Base-by-base conservation (phyloP, 805 yeast genomes). In the Brettanomyces custersianus region DNA sequence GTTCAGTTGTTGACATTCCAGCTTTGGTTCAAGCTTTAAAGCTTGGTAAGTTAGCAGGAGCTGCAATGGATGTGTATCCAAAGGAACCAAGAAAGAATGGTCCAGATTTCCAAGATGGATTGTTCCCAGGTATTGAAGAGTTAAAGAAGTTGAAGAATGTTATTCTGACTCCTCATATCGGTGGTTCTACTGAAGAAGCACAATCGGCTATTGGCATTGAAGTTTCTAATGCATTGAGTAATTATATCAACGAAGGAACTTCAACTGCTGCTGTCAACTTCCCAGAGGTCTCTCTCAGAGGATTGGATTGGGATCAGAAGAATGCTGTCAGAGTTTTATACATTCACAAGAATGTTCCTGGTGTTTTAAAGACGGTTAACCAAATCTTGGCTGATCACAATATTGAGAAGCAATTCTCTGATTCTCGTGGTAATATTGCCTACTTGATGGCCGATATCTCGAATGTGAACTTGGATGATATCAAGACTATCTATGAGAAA, bases 121-220 rank as follows among this genome's bases (percentile, higher is more conserved):
- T 92, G 57, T 90, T 90, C 65, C 49, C 66, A 29, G 92, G 95
- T 88, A 73, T 83, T 43, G 68, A 84, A 23, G 96, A 88, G 57
- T 72, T 92, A 50, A 72, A 77, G 48, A 66, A 82, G 9, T 72
- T 87, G 58, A 77, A 88, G 65, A 92, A 92, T 64, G 77, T 90
- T 43, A 87, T 92, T 46, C 72, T 92, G 54, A 80, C 97, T 37
- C 98, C 98, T 23, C 98, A 92, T 59, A 92, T 92, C 50, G 98
- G 98, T 65, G 98, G 98, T 48, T 87, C 96, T 35, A 92, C 98
- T 33, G 97, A 90, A 64, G 98, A 92, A 70, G 98, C 98, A 26
- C 98, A 92, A 72, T 73, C 84, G 38, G 95, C 97, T 28, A 92
- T 92, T 55, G 98, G 98, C 66, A 69, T 90, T 42, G 98, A 92